Evolutionary conservation across 1,284 basidiomycete species (phyloP), one percentile per base, ranked within the genome.

Genomic region (Coriolopsis trogii): DNA sequence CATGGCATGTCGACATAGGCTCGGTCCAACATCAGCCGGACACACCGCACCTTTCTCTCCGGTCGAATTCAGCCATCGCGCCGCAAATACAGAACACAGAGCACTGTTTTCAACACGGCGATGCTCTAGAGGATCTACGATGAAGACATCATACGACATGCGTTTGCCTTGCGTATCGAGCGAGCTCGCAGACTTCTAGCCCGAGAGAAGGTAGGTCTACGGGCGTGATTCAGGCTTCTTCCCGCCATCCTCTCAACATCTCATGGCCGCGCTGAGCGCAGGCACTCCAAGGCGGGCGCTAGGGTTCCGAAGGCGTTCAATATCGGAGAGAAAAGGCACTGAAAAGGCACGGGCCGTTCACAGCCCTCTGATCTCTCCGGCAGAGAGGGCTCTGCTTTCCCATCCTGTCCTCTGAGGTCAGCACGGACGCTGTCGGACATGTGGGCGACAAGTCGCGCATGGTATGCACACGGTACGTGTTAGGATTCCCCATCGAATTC

Each of bases 121-220:
- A 26, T 36, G 34, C 43, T 38, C 40, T 37, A 41, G 6, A 21
- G 25, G 12, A 41, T 16, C 40, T 31, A 18, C 29, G 26, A 50
- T 31, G 36, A 34, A 33, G 7, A 7, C 43, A 44, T 44, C 43
- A 36, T 46, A 15, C 30, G 39, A 41, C 49, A 54, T 34, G 49
- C 49, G 40, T 49, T 46, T 45, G 33, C 56, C 53, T 58, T 36
- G 44, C 47, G 49, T 41, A 36, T 49, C 2, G 46, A 31, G 26
- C 44, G 28, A 44, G 39, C 40, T 15, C 13, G 23, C 31, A 12
- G 45, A 13, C 30, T 46, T 51, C 51, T 57, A 42, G 55, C 36
- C 10, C 18, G n/a, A 21, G 12, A 16, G 34, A 42, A 36, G 30
- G 18, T 18, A 15, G 25, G 5, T 28, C 9, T 21, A 31, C 26